Evolutionary conservation across 345 rosid genomes (phyloP).

Genomic region (Arabis alpina): DNA sequence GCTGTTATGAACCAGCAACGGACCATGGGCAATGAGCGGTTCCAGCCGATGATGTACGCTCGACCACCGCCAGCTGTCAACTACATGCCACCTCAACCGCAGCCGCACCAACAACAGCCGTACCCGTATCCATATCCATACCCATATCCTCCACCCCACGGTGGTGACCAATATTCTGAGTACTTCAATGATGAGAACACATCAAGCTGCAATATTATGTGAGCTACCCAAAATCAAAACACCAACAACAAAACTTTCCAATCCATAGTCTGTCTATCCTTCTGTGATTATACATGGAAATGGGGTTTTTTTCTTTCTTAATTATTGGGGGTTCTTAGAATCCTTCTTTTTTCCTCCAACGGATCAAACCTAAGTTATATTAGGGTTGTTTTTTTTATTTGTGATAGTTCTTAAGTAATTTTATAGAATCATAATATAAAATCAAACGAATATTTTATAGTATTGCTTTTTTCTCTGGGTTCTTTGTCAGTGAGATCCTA

Average conservation of each 20-base stretch:
- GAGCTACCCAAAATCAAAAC: slow-evolving; percentile 36
- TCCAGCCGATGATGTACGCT: slow-evolving; percentile 94
- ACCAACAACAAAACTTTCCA: slow-evolving; percentile 25
- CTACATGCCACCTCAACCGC: slow-evolving; percentile 71
- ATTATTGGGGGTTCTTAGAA: slow-evolving; percentile 47
- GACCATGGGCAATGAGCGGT: slow-evolving; percentile 64
- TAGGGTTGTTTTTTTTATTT: slow-evolving; percentile 44
- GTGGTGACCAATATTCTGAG: slow-evolving; percentile 52
- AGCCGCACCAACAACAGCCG: slow-evolving; percentile 48
- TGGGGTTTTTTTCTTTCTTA: slow-evolving; percentile 44
- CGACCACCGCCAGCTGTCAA: slow-evolving; percentile 84
- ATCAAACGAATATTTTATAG: slow-evolving; percentile 38
- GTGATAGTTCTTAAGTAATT: slow-evolving; percentile 51
- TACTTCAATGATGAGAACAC: slow-evolving; percentile 90
- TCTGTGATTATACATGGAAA: slow-evolving; percentile 59
- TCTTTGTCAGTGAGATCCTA: slow-evolving; percentile 42
- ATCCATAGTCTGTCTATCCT: slow-evolving; percentile 40
- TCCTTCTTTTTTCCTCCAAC: slow-evolving; percentile 34
- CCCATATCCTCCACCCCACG: slow-evolving; percentile 36
- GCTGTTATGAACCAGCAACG: slow-evolving; percentile 53
- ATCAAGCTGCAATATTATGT: slow-evolving; percentile 89
- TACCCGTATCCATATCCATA: slow-evolving; percentile 48
- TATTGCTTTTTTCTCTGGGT: slow-evolving; percentile 36
- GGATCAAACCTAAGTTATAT: slow-evolving; percentile 46
- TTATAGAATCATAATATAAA: slow-evolving; percentile 54